Percentiles rank a stretch among this genome's conserved stretches.
Conservation (phyloP, 2,329 filamentous ascomycete genomes). For the Diaporthe sp. region DNA sequence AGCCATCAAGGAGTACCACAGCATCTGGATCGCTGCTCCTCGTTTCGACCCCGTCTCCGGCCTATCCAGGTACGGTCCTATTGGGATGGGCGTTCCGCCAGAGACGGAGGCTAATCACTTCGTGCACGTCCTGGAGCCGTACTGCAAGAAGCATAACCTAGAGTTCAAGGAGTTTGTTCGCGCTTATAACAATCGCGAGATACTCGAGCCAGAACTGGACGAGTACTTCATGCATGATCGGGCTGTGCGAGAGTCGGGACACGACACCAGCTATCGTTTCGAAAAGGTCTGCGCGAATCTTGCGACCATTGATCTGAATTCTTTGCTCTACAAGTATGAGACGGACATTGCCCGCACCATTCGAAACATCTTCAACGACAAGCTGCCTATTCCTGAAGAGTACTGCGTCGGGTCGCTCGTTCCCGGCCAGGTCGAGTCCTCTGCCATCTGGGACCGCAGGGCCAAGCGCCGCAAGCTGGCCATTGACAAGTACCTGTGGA, state of each 20-base stretch:
- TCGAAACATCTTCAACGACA: constrained; percentile 86
- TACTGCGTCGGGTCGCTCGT: constrained; percentile 80
- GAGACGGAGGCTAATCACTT: constrained; percentile 94
- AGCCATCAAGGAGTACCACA: constrained; percentile 97
- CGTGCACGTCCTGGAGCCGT: constrained; percentile 84
- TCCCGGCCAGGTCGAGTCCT: constrained; percentile 82
- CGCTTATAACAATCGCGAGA: constrained; percentile 84
- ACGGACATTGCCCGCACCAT: constrained; percentile 92
- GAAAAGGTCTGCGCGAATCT: constrained; percentile 90
- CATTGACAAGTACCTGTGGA: constrained; percentile 96
- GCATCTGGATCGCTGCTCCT: constrained; percentile 86
- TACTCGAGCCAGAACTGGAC: constrained; percentile 90
- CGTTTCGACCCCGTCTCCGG: constrained; percentile 83
- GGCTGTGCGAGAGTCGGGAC: constrained; percentile 94
- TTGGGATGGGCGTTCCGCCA: constrained; percentile 87
- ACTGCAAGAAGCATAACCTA: constrained; percentile 87
- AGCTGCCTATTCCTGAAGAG: constrained; percentile 83
- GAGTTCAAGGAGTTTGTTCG: constrained; percentile 86
- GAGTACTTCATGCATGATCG: constrained; percentile 97
- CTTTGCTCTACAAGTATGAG: constrained; percentile 96
- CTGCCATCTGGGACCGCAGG: constrained; percentile 90
- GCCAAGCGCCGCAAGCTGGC: constrained; percentile 85
- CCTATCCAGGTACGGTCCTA: constrained; percentile 86
- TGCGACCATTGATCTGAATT: constrained; percentile 95
- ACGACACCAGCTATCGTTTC: constrained; percentile 95